Percentiles rank a stretch among this genome's conserved stretches.
These are phyloP conservation scores for Cutaneotrichosporon sp. DNA, from an alignment of 1,284 basidiomycete species.

Conservation along the genomic window DNA sequence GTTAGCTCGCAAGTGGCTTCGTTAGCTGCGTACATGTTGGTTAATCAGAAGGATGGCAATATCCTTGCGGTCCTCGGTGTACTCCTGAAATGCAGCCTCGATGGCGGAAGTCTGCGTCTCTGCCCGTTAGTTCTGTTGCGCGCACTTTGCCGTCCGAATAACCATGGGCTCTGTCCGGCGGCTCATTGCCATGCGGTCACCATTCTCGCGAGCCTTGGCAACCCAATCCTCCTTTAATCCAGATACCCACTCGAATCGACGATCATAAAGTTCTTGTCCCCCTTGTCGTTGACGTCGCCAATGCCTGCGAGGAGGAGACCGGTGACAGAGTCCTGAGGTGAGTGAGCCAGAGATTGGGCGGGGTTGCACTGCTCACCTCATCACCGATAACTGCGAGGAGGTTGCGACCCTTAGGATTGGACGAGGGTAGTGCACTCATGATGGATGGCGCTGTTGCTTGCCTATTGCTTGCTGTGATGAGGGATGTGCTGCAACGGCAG, in stretches of 20 bases:
- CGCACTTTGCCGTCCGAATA: too few species aligned
- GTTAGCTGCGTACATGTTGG: conserved; percentile 74
- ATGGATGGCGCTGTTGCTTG: conserved; percentile 6
- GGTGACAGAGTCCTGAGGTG: conserved; percentile 80
- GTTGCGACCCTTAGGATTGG: conserved; percentile 64
- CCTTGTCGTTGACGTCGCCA: conserved; percentile 77
- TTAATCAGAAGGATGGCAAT: conserved; percentile 94
- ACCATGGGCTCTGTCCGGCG: too few species aligned
- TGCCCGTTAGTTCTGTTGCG: conserved; percentile 50
- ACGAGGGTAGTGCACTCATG: conserved; percentile 26
- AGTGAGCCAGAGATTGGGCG: too few species aligned
- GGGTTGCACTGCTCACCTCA: conserved; percentile 58
- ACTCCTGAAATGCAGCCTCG: conserved; percentile 85
- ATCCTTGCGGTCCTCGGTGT: conserved; percentile 76
- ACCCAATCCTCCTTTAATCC: not conserved
- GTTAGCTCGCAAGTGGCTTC: not conserved
- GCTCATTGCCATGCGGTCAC: too few species aligned
- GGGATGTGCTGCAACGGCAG: too few species aligned
- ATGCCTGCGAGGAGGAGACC: conserved; percentile 87
- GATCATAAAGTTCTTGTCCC: conserved; percentile 93
- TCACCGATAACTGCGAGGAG: conserved; percentile 84
- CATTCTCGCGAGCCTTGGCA: too few species aligned
- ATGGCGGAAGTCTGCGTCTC: conserved; percentile 85
- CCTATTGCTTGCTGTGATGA: too few species aligned
- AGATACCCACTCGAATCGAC: conserved; percentile 73